Evolutionary conservation across 305 asterid genomes (phyloP).

Genomic region (Fraxinus latifolia): DNA sequence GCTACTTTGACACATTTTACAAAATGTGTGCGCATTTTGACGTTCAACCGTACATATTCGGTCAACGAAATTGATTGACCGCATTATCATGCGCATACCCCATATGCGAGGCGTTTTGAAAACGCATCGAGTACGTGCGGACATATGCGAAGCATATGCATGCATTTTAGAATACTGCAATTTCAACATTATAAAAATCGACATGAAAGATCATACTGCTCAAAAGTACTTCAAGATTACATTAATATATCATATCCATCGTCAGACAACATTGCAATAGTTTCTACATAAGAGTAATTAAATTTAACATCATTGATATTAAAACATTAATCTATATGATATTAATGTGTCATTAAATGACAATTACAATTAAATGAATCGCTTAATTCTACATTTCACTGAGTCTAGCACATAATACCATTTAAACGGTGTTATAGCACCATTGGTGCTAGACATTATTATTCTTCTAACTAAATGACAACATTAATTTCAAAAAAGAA

Average conservation of each 20-base stretch:
- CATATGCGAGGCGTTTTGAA: not conserved
- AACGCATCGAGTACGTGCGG: not conserved
- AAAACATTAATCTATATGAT: too few relatives aligned
- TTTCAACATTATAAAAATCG: not conserved
- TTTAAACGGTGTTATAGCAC: too few relatives aligned
- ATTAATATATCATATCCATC: not conserved
- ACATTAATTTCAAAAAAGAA: too few relatives aligned
- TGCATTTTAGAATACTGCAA: not conserved
- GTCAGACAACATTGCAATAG: not conserved
- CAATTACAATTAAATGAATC: not conserved
- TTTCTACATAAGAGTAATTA: too few relatives aligned
- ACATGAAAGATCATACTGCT: not conserved
- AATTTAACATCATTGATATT: too few relatives aligned
- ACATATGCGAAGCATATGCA: too few relatives aligned
- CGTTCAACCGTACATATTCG: not conserved
- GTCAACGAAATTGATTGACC: not conserved
- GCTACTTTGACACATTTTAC: not conserved
- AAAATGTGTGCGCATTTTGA: not conserved
- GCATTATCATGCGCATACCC: not conserved
- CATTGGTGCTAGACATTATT: too few relatives aligned
- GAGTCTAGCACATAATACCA: not conserved
- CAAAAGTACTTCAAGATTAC: not conserved
- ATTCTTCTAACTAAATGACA: too few relatives aligned
- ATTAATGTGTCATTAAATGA: not conserved
- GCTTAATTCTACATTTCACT: not conserved